Evolutionary conservation across 2,329 filamentous ascomycete species (phyloP), one percentile per base, ranked within the genome.

Genomic region (Diaporthe sp.): DNA sequence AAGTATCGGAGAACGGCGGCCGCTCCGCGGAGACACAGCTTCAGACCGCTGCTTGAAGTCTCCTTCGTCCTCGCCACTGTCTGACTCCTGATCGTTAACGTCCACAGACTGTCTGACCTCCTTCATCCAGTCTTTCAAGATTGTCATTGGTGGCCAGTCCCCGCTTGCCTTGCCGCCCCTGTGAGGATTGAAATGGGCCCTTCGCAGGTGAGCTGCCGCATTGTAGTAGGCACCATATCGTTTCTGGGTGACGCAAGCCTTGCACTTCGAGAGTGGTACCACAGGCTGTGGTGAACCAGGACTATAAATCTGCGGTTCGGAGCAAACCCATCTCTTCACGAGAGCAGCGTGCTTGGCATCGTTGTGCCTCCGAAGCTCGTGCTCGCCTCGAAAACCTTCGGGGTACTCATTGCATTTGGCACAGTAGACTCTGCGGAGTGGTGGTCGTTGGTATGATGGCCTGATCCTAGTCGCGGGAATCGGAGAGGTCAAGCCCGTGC

Each of bases 311-410:
- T 85, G 83, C 35, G 88, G 88, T 76, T 90, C 88, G 40, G 85
- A 87, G 80, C 89, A 90, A 25, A 90, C 86, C 88, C 88, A 91
- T 78, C 87, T 83, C 79, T 88, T 89, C 38, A 89, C 87, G 47
- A 89, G 79, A 13, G 87, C 85, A 4, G 89, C 88, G 77, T 91
- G 89, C 75, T 90, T 90, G 7, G 89, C 88, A 75, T 90, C 88
- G 25, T 85, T 87, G 81, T 96, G 94, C 74, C 94, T 89, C 72
- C 92, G 88, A 66, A 95, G 87, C 82, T 98, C 96, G 82, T 98
- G 96, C 73, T 97, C 95, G 74, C 96, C 96, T 60, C 96, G 93
- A 82, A 98, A 98, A 7, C 96, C 95, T 76, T 95, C 92, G 3
- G 94, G 94, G 76, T 96, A 92, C 79, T 95, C 94, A 77, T 92